Evolutionary conservation across 2,329 filamentous ascomycete species (phyloP).

Genomic region (Hawksworthiomyces lignivorus): DNA sequence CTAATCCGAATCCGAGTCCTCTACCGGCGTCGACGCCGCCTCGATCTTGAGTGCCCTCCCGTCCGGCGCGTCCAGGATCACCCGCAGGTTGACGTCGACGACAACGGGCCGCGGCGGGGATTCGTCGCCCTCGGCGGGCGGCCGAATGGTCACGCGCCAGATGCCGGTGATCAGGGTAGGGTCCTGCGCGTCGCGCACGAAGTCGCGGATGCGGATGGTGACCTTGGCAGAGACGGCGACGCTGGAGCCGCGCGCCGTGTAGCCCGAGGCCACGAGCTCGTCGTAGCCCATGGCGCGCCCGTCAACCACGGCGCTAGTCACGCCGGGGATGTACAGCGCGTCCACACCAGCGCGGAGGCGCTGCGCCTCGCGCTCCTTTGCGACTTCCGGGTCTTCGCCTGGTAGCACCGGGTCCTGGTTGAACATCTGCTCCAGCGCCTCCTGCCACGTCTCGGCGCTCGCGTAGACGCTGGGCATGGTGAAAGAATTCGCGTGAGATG

Average conservation of each 20-base stretch:
- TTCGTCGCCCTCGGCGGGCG: background rate
- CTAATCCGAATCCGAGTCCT: too few relatives aligned
- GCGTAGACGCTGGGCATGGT: conserved; percentile 46
- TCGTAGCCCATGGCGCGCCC: conserved; percentile 6
- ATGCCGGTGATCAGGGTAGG: conserved; percentile 74
- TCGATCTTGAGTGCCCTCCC: conserved; percentile 18
- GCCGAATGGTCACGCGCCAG: conserved; percentile 37
- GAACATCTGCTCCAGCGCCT: conserved; percentile 7
- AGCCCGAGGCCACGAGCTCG: conserved; percentile 48
- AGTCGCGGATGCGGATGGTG: conserved; percentile 62
- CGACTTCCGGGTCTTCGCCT: background rate
- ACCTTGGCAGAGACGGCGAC: conserved; percentile 63
- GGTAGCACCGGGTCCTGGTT: conserved; percentile 2
- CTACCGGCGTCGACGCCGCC: background rate
- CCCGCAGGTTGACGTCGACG: conserved; percentile 9
- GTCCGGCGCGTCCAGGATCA: conserved; percentile 45
- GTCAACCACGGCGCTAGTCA: conserved; percentile 51
- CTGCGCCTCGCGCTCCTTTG: background rate
- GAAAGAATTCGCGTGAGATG: too few relatives aligned
- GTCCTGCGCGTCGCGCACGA: conserved; percentile 64
- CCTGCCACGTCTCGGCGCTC: conserved; percentile 59
- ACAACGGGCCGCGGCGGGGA: conserved; percentile 23
- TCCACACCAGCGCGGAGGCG: conserved; percentile 37
- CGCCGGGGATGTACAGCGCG: conserved; percentile 54
- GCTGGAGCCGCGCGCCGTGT: conserved; percentile 46